These are phyloP conservation scores for Phaeosphaeria sp. DNA, from an alignment of 2,329 filamentous ascomycete genomes.

Conservation along the genomic window DNA sequence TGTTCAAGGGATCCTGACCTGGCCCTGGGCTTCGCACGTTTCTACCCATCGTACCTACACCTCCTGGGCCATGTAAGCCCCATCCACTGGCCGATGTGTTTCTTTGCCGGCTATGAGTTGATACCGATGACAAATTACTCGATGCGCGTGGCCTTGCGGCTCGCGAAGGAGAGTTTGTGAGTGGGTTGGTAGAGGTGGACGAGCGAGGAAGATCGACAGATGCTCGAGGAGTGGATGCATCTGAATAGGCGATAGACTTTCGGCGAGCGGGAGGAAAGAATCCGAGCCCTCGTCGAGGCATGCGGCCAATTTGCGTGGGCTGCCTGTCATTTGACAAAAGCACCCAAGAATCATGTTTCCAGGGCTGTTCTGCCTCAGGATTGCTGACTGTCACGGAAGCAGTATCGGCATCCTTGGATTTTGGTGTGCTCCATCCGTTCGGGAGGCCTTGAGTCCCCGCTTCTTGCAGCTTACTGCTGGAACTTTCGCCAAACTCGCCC, in stretches of 20 bases:
- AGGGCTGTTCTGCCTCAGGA: slow-evolving; percentile 69
- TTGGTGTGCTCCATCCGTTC: slow-evolving; percentile 48
- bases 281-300: slow-evolving; percentile 80
- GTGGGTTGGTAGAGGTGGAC: slow-evolving; percentile 41
- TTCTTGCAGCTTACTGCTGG: slow-evolving; percentile 20
- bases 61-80: slow-evolving; percentile 78
- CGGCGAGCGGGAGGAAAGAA: slow-evolving; percentile 91
- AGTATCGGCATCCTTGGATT: slow-evolving; percentile 41
- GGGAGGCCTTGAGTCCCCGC: slow-evolving; percentile 33
- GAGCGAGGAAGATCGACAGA: slow-evolving; percentile 68
- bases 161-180: slow-evolving; percentile 47
- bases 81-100: slow-evolving; percentile 54
- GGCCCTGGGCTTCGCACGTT: slow-evolving; percentile 79
- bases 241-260: slow-evolving; percentile 77
- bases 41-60: slow-evolving; percentile 80
- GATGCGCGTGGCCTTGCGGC: slow-evolving; percentile 44
- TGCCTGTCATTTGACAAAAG: slow-evolving; percentile 73
- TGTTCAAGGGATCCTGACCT: slow-evolving; percentile 82
- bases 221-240: slow-evolving; percentile 69
- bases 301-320: slow-evolving; percentile 83
- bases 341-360: slow-evolving; percentile 91
- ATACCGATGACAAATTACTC: slow-evolving; percentile 49
- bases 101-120: slow-evolving; percentile 43
- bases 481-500: slow-evolving; percentile 35
- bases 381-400: slow-evolving; percentile 44